These are phyloP conservation scores for Maudiozyma pseudohumilis DNA, from an alignment of 805 yeast genomes.

Conservation along the genomic window DNA sequence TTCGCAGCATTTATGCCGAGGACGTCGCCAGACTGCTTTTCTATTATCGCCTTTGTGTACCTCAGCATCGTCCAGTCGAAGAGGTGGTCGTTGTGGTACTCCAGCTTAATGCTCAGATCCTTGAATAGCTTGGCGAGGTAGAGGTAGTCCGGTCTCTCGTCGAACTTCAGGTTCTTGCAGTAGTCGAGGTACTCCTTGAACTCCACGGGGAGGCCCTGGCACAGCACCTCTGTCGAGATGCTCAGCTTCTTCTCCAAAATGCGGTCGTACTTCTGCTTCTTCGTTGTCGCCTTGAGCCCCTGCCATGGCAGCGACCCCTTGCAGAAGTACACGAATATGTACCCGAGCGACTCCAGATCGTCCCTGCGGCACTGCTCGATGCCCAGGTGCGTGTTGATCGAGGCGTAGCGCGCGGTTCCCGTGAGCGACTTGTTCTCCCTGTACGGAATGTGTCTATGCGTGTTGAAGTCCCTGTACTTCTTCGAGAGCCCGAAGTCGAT, in stretches of 20 bases:
- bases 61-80: constrained; percentile 87
- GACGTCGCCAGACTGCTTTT: constrained; percentile 17
- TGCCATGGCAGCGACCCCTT: constrained; percentile 98
- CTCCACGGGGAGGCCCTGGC: constrained; percentile 88
- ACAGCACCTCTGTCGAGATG: constrained; percentile 79
- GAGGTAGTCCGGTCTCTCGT: constrained; percentile 92
- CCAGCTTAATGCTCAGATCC: constrained; percentile 82
- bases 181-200: constrained; percentile 84
- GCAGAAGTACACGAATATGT: constrained; percentile 88
- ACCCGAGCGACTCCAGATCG: constrained; percentile 90
- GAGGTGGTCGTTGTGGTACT: constrained; percentile 86
- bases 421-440: constrained; percentile 94
- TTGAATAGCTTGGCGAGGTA: constrained; percentile 84
- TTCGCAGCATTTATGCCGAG: constrained; percentile 4
- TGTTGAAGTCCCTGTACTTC: constrained; percentile 89
- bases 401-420: constrained; percentile 97
- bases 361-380: constrained; percentile 96
- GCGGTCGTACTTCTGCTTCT: constrained; percentile 93
- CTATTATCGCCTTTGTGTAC: constrained; percentile 30
- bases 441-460: constrained; percentile 92
- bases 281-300: constrained; percentile 95
- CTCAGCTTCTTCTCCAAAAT: constrained; percentile 94
- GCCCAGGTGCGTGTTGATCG: constrained; percentile 92
- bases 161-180: constrained; percentile 85
- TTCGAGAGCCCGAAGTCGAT: constrained; percentile 93